These are phyloP conservation scores for Saccharomyces jurei DNA, from an alignment of 805 yeast genomes.

Conservation along the genomic window DNA sequence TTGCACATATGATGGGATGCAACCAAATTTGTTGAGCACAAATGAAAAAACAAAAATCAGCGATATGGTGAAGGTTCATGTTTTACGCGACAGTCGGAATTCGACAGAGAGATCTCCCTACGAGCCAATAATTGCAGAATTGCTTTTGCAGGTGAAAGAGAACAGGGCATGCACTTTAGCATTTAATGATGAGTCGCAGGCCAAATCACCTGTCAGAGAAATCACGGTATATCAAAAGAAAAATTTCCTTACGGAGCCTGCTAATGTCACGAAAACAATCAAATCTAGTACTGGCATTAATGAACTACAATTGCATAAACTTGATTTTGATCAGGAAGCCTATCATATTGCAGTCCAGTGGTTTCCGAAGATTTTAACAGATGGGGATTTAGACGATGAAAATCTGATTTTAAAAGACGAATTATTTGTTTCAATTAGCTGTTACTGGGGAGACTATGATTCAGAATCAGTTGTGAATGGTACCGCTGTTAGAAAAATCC, in stretches of 20 bases:
- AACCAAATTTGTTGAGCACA: constrained; percentile 42
- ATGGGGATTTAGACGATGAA: constrained; percentile 28
- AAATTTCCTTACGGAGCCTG: constrained; percentile 15
- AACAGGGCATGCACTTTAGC: constrained; percentile 57
- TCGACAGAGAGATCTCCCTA: constrained; percentile 42
- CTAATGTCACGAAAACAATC: constrained; percentile 38
- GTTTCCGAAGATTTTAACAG: constrained; percentile 55
- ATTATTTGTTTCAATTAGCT: constrained; percentile 52
- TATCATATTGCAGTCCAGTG: constrained; percentile 66
- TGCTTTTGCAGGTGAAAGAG: constrained; percentile 48
- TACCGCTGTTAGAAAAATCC: constrained; percentile 38
- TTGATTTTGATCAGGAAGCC: constrained; percentile 44
- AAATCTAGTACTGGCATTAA: constrained; percentile 58
- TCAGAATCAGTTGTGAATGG: constrained; percentile 35
- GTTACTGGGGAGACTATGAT: constrained; percentile 75
- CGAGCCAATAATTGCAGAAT: constrained; percentile 57
- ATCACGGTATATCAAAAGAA: constrained; percentile 43
- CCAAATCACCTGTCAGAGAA: constrained; percentile 55
- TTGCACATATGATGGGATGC: constrained; percentile 45
- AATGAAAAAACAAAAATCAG: constrained; percentile 27
- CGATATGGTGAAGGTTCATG: constrained; percentile 40
- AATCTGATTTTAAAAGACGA: constrained; percentile 27
- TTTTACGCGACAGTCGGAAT: constrained; percentile 42
- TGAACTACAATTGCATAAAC: constrained; percentile 53
- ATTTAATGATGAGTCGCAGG: constrained; percentile 43